phyloP scores from a whole-genome alignment of 345 rosid genomes.

The Heritiera littoralis region DNA sequence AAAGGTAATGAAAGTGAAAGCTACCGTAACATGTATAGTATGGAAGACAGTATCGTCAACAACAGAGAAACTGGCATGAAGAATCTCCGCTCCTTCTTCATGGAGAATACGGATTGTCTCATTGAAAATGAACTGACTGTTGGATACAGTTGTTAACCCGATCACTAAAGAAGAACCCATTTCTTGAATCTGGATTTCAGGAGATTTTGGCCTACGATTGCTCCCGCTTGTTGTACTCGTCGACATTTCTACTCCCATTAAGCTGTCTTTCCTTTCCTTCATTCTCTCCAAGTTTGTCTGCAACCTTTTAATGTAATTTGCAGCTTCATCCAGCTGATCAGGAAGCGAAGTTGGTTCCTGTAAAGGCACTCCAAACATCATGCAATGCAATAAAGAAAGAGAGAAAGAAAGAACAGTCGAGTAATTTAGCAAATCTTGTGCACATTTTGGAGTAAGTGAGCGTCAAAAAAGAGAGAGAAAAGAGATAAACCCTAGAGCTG shows the following conservation, averaged over 20 bases:
- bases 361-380: not conserved
- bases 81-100: slow-evolving; percentile 50
- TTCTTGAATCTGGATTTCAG: slow-evolving; percentile 39
- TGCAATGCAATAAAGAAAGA: not conserved
- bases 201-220: slow-evolving; percentile 14
- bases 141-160: slow-evolving; percentile 42
- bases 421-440: not conserved
- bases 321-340: slow-evolving; percentile 61
- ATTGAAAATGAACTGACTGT: slow-evolving; percentile 37
- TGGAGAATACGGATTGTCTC: slow-evolving; percentile 43
- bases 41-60: slow-evolving; percentile 42
- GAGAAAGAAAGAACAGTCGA: not conserved
- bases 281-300: slow-evolving; percentile 53
- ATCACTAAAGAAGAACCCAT: slow-evolving; percentile 44
- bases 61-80: slow-evolving; percentile 40
- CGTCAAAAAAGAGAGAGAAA: not conserved
- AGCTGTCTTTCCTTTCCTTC: slow-evolving; percentile 49
- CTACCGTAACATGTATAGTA: slow-evolving; percentile 45
- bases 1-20: not conserved
- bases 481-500: slow-evolving; percentile 32
- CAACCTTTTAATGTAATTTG: slow-evolving; percentile 56
- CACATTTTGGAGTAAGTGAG: not conserved
- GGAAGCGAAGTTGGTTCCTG: slow-evolving; percentile 50
- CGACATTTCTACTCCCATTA: slow-evolving; percentile 25
- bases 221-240: not conserved